A percentile compares a stretch with the other conserved stretches of the same genome.
Evolutionary conservation across 2,329 filamentous ascomycete genomes (phyloP).

Genomic region (Aspergillaceae sp.): DNA sequence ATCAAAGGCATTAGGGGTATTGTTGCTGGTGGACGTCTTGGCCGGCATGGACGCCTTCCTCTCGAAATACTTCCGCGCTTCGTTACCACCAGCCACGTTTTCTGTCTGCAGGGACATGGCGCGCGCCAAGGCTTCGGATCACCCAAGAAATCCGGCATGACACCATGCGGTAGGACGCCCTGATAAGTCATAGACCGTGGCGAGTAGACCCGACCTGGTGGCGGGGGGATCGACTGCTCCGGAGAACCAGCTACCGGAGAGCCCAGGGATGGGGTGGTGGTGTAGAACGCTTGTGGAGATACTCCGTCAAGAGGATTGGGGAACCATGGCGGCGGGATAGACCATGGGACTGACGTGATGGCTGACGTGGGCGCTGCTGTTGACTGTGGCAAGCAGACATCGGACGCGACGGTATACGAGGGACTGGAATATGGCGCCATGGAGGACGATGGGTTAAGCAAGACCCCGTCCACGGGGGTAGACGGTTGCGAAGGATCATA

Average conservation of each 20-base stretch:
- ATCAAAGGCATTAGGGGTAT: conserved; percentile 13
- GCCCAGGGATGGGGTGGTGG: conserved; percentile 13
- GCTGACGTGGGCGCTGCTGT: conserved; percentile 16
- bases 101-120: conserved; percentile 9
- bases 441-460: conserved; percentile 18
- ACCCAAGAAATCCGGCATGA: conserved; percentile 11
- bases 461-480: conserved; percentile 15
- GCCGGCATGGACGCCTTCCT: conserved; percentile 12
- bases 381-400: conserved; percentile 18
- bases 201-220: conserved; percentile 13
- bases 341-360: conserved; percentile 15
- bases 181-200: conserved; percentile 14
- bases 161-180: conserved; percentile 8
- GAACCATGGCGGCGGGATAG: conserved; percentile 23
- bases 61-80: conserved; percentile 7
- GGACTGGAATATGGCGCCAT: conserved; percentile 16
- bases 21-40: conserved; percentile 5
- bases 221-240: conserved; percentile 13
- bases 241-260: conserved; percentile 15
- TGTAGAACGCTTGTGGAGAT: conserved; percentile 19
- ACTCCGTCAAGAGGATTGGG: conserved; percentile 18
- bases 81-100: not conserved
- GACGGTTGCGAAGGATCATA: conserved; percentile 21
- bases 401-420: conserved; percentile 20
- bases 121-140: conserved; percentile 23